These are phyloP conservation scores for Poteriospumella lacustris DNA, from an alignment of 108 stramenopile genomes.

Conservation along the genomic window DNA sequence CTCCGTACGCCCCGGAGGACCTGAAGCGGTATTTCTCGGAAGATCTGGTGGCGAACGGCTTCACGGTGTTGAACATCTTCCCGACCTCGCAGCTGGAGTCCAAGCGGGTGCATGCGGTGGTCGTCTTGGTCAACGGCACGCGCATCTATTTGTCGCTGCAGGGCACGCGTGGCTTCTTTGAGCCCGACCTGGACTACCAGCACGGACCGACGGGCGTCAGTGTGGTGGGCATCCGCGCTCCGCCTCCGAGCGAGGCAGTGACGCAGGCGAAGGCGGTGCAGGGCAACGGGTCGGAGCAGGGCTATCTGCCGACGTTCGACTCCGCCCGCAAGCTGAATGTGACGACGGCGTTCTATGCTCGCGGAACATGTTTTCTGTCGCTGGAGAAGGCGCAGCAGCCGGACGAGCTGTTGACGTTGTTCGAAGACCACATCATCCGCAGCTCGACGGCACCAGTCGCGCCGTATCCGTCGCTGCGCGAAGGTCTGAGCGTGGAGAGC, in stretches of 20 bases:
- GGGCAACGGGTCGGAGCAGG: neutral
- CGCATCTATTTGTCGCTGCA: conserved; percentile 37
- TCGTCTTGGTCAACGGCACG: conserved; percentile 33
- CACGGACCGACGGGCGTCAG: neutral
- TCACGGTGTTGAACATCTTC: conserved; percentile 25
- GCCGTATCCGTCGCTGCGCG: neutral
- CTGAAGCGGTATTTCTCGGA: neutral
- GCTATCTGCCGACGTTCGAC: neutral
- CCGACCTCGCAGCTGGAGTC: conserved; percentile 33
- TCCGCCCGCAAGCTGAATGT: neutral
- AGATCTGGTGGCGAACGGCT: neutral
- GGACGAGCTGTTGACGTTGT: neutral
- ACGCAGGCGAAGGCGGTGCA: neutral
- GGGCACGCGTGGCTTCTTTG: neutral
- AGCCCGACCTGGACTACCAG: neutral
- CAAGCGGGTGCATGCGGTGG: conserved; percentile 34
- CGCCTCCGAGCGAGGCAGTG: neutral
- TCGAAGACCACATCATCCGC: neutral
- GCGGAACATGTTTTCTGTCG: neutral
- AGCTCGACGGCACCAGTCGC: neutral
- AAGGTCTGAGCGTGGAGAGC: neutral
- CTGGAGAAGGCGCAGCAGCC: neutral
- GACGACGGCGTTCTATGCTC: neutral
- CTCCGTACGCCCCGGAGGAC: neutral
- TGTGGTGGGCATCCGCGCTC: neutral